Base-by-base conservation (phyloP, 192 early-diverging fungal species). In the Coemansia sp. region DNA sequence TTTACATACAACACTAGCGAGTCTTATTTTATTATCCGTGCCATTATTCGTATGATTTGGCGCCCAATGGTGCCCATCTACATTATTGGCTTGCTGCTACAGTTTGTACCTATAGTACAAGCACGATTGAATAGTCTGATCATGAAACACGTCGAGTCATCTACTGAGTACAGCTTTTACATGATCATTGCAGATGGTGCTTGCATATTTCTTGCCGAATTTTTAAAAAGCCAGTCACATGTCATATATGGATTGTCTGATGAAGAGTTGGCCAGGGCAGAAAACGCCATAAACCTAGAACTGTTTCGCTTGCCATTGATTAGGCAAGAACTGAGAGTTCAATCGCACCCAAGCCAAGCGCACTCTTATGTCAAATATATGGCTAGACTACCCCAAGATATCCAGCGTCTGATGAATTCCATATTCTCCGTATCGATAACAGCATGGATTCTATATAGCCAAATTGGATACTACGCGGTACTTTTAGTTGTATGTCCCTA, bases 1-100 rank as follows among this genome's bases (percentile, higher is more conserved):
- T 70, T 81, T 33, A 59, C 30, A 39, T 81, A 81, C 62, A 46
- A 81, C 50, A 55, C 65, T 23, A 68, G 68, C 40, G 74, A 81
- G 55, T 44, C 35, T 3, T 42, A 76, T 11, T 81, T 81, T 65
- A 53, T 81, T 6, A 16, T 81, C 8, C 70, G 71, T 3, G 79
- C 74, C 14, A 68, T 81, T n/a, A 33, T 72, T 21, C 64, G 71
- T 3, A 58, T 67, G 67, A 62, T 67, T 8, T 81, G 74, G 78
- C 70, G 70, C 3, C 63, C 70, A 6, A 59, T 81, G 44, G 16
- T 73, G 7, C 78, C 74, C 3, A 19, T 73, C 16, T 81, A 73
- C 38, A 42, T 70, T 5, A 37, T 62, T 6, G 67, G 66, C 13
- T 40, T 63, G 33, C 14, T 76, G 7, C 16, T 68, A 0, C 59